phyloP scores from a whole-genome alignment of 2,329 filamentous ascomycete species.

The Botryotinia convoluta region DNA sequence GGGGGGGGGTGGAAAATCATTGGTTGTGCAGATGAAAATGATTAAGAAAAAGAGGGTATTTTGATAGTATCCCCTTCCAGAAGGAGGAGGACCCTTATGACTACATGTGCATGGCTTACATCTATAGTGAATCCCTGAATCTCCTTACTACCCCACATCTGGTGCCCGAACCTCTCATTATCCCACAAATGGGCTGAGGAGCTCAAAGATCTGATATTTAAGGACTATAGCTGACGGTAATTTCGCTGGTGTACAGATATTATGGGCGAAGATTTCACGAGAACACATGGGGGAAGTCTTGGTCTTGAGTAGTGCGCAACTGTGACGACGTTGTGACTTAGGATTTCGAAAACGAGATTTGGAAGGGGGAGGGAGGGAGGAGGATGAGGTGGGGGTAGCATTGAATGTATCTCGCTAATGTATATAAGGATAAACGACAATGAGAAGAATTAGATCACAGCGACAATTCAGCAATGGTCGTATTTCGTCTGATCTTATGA shows the following conservation, averaged over 20 bases:
- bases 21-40: too few species aligned
- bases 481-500: too few species aligned
- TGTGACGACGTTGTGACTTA: too few species aligned
- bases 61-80: not conserved
- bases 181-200: not conserved
- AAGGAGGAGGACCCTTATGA: not conserved
- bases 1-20: too few species aligned
- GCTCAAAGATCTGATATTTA: not conserved
- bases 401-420: too few species aligned
- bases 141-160: not conserved
- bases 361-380: too few species aligned
- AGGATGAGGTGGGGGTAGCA: too few species aligned
- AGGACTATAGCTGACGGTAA: rapidly evolving
- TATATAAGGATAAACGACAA: too few species aligned
- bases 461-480: too few species aligned
- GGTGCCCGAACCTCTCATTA: not conserved
- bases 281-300: too few species aligned
- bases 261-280: not conserved
- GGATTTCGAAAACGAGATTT: too few species aligned
- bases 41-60: rapidly evolving
- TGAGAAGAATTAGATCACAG: too few species aligned
- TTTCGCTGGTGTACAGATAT: rapidly evolving
- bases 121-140: not conserved
- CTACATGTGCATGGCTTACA: not conserved
- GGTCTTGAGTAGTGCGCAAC: not conserved